Evolutionary conservation across 768 basidiomycete species (phyloP).

Genomic region (Serendipita vermifera): DNA sequence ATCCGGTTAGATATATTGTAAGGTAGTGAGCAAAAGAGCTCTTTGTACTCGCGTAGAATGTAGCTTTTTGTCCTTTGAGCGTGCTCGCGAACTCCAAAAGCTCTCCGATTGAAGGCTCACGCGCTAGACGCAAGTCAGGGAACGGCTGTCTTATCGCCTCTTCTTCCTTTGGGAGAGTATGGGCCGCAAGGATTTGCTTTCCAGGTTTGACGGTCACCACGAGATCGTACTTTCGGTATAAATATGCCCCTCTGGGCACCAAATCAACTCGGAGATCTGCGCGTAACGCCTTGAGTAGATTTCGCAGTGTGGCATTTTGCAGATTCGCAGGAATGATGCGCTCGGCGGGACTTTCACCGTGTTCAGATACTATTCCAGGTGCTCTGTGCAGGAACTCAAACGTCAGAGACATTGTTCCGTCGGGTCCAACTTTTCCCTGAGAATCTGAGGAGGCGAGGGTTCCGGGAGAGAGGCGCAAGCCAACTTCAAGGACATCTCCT

Average conservation of each 20-base stretch:
- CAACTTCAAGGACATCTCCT: conserved; percentile 79
- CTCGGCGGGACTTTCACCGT: too few species aligned
- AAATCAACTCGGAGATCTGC: too few species aligned
- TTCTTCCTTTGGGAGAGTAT: conserved; percentile 37
- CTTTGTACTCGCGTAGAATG: conserved; percentile 71
- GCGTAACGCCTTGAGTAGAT: too few species aligned
- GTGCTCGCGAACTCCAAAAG: conserved; percentile 67
- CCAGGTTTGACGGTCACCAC: too few species aligned
- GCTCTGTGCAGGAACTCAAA: too few species aligned
- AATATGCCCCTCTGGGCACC: too few species aligned
- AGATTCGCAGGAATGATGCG: too few species aligned
- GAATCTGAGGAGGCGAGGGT: neutral
- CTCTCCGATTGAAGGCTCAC: conserved; percentile 71
- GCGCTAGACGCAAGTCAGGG: conserved; percentile 37
- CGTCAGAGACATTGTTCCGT: neutral
- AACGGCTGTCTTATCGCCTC: conserved; percentile 31
- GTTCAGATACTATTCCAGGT: too few species aligned
- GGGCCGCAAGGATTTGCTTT: too few species aligned
- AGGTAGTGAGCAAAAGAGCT: conserved; percentile 87
- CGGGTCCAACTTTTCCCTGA: neutral
- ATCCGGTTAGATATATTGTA: conserved; percentile 82
- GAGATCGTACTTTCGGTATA: too few species aligned
- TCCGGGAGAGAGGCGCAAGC: conserved; percentile 43
- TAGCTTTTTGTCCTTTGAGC: conserved; percentile 70
- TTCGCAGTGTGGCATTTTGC: too few species aligned